Evolutionary conservation across 495 filamentous ascomycete species (phyloP).

Genomic region (Penicillium desertorum): DNA sequence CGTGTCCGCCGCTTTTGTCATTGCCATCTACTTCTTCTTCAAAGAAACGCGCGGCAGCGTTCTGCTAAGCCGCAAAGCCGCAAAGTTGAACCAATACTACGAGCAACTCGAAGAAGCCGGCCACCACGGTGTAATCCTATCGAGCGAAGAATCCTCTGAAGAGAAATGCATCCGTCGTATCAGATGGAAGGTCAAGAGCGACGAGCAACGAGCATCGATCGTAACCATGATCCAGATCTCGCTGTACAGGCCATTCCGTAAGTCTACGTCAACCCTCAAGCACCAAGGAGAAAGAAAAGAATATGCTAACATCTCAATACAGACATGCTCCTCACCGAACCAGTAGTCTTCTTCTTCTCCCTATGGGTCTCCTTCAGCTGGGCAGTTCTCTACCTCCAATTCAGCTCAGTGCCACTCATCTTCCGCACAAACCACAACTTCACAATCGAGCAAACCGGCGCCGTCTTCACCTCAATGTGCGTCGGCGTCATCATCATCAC

Average conservation of each 20-base stretch:
- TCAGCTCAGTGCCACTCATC: slow-evolving; percentile 74
- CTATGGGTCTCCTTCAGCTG: slow-evolving; percentile 89
- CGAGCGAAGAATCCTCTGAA: slow-evolving; percentile 27
- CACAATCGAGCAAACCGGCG: slow-evolving; percentile 62
- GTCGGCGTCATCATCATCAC: slow-evolving; percentile 69
- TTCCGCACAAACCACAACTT: slow-evolving; percentile 71
- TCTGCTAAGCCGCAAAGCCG: slow-evolving; percentile 74
- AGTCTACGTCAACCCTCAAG: slow-evolving; percentile 15
- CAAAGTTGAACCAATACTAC: slow-evolving; percentile 75
- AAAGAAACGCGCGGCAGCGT: slow-evolving; percentile 84
- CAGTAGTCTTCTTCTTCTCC: slow-evolving; percentile 93
- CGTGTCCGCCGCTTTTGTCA: slow-evolving; percentile 60
- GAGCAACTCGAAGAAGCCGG: slow-evolving; percentile 66
- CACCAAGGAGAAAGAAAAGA: not conserved
- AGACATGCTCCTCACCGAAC: slow-evolving; percentile 82
- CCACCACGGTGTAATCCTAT: slow-evolving; percentile 60
- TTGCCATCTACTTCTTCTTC: slow-evolving; percentile 64
- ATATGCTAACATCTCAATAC: slow-evolving; percentile 10
- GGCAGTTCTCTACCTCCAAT: slow-evolving; percentile 85
- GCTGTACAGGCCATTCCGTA: slow-evolving; percentile 71
- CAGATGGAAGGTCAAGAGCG: slow-evolving; percentile 80
- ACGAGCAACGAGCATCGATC: slow-evolving; percentile 74
- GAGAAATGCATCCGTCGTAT: slow-evolving; percentile 55
- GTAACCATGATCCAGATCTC: slow-evolving; percentile 73
- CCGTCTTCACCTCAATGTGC: slow-evolving; percentile 74